Evolutionary conservation across 139 green algal genomes (phyloP), one percentile per base, ranked within the genome.

Genomic region (Chlamydomonas schloesseri): DNA sequence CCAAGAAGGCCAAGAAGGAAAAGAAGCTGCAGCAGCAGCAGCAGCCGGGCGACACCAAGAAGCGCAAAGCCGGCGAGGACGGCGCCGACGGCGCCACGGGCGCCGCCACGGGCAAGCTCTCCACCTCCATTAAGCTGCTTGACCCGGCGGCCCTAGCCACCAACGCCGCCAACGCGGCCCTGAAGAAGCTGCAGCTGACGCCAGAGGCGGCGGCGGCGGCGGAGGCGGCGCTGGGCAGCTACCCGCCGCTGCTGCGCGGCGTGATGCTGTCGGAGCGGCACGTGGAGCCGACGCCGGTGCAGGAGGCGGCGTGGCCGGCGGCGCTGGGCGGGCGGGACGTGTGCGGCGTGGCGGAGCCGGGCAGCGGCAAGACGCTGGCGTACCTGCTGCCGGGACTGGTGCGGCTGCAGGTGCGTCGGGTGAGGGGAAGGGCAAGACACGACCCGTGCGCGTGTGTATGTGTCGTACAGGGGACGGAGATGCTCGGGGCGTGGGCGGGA

Each of bases 281-380:
- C 14, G 26, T 87, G 1, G 95, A 95, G 77, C 93, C 95, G 0
- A 97, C 94, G 17, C 91, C 93, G 0, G 84, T 98, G 15, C 96
- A 98, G 88, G 78, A 82, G 46, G 65, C 36, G 0, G 81, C 69
- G 37, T 94, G 90, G 91, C 69, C 74, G 26, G 23, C 79, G 11
- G 81, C 75, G 33, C 86, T 82, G 33, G 73, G 31, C 24, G 90
- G 88, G 10, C 29, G 77, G 20, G 90, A 95, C 71, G 65, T 95
- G 50, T 73, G 82, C 37, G 96, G 84, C 8, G 83, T 96, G 31
- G 96, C 96, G 15, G 87, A 97, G 82, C 94, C 96, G 5, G 96
- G 96, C 70, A 93, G 89, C 55, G 96, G 96, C 47, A 98, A 98
- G 83, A 98, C 96, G 0, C 88, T 98, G 0, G 94, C 91, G 0